These are phyloP conservation scores for Suillus subluteus DNA, from an alignment of 768 basidiomycete genomes.

Conservation along the genomic window DNA sequence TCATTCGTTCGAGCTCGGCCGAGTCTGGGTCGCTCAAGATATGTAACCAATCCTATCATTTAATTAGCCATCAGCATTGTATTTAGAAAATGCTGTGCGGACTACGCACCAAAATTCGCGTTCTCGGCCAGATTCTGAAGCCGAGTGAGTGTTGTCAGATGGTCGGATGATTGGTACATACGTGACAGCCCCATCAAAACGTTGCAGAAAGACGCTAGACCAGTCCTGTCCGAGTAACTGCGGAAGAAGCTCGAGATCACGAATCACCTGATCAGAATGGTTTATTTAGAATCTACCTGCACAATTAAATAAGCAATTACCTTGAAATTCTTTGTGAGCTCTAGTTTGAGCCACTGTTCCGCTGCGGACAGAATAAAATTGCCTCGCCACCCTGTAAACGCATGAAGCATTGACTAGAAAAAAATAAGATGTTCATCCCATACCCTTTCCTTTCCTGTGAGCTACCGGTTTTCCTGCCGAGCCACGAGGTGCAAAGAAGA, in stretches of 20 bases:
- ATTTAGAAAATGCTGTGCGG: constrained; percentile 9
- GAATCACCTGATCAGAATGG: constrained; percentile 64
- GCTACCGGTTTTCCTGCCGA: constrained; percentile 93
- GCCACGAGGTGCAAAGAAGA: constrained; percentile 91
- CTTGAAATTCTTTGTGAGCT: constrained; percentile 96
- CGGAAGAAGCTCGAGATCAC: constrained; percentile 95
- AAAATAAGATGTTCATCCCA: not conserved
- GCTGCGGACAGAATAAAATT: constrained; percentile 91
- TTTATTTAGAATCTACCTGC: constrained; percentile 3
- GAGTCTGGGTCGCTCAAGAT: constrained; percentile 86
- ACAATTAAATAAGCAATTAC: constrained; percentile 30
- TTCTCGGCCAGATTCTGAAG: constrained; percentile 82
- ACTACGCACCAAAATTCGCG: constrained; percentile 64
- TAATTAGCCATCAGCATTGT: constrained; percentile 8
- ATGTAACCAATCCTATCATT: constrained; percentile 73
- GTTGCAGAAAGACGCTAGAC: constrained; percentile 94
- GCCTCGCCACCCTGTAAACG: constrained; percentile 80
- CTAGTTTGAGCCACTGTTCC: constrained; percentile 94
- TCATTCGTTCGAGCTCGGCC: constrained; percentile 81
- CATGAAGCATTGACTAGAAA: constrained; percentile 7
- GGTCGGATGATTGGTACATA: constrained; percentile 42
- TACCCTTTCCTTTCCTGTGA: constrained; percentile 90
- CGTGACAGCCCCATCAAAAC: constrained; percentile 90
- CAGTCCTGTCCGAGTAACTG: constrained; percentile 92
- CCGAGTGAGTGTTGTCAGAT: constrained; percentile 29